Evolutionary conservation across 768 basidiomycete genomes (phyloP).

Genomic region (Russula griseocarnosa): DNA sequence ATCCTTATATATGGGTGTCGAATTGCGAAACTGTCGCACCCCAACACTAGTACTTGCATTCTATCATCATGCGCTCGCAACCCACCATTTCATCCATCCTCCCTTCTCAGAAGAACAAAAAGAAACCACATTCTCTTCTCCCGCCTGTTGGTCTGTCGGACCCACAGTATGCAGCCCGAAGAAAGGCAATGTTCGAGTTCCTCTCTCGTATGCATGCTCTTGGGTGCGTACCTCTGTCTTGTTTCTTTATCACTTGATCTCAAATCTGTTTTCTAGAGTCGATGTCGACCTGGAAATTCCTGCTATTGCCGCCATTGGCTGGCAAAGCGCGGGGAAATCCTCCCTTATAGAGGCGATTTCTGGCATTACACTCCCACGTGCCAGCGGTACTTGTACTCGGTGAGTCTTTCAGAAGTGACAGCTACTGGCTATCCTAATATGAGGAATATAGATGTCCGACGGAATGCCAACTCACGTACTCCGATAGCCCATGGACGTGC

Average conservation of each 20-base stretch:
- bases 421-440: not conserved
- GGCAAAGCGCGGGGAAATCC: slow-evolving; percentile 71
- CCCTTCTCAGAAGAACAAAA: not conserved
- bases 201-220: slow-evolving; percentile 59
- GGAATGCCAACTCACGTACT: slow-evolving; percentile 36
- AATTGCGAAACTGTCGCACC: not conserved
- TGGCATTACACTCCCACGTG: slow-evolving; percentile 65
- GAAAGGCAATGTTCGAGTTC: slow-evolving; percentile 51
- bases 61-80: not conserved
- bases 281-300: slow-evolving; percentile 69
- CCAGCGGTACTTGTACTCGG: slow-evolving; percentile 73
- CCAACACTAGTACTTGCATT: not conserved
- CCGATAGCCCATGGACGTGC: slow-evolving; percentile 35
- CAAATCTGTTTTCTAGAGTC: slow-evolving; percentile 39
- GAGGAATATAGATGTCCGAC: slow-evolving; percentile 37
- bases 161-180: slow-evolving; percentile 38
- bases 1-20: not conserved
- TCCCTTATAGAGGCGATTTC: slow-evolving; percentile 77
- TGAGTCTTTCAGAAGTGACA: slow-evolving; percentile 26
- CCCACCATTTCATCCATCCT: not conserved
- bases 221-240: slow-evolving; percentile 41
- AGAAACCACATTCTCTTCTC: not conserved
- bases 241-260: slow-evolving; percentile 13
- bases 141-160: slow-evolving; percentile 51
- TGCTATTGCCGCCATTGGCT: slow-evolving; percentile 67